phyloP scores from a whole-genome alignment of 179 eudicot genomes.

The Spinacia oleracea region DNA sequence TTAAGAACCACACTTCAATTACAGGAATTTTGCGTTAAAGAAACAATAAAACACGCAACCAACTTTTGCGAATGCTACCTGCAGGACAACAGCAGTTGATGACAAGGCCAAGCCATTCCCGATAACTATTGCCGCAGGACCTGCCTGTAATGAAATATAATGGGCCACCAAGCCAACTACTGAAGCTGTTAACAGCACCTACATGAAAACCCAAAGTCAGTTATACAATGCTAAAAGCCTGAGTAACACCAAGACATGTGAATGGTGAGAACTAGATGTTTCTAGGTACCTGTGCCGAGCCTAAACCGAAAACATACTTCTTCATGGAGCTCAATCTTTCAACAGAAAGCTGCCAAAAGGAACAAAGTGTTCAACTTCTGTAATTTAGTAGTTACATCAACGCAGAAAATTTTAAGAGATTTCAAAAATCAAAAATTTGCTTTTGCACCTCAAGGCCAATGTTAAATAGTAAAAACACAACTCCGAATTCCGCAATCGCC shows the following conservation, averaged over 20 bases:
- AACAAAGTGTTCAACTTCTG: slow-evolving; percentile 18
- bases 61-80: slow-evolving; percentile 50
- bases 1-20: background rate
- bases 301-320: slow-evolving; percentile 99
- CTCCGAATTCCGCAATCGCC: slow-evolving; percentile 99
- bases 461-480: slow-evolving; percentile 90
- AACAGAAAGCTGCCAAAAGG: slow-evolving; percentile 79
- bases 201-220: slow-evolving; percentile 24
- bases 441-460: slow-evolving; percentile 91
- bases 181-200: slow-evolving; percentile 88
- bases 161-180: slow-evolving; percentile 77
- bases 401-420: slow-evolving; percentile 13
- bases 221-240: slow-evolving; percentile 12
- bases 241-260: background rate
- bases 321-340: slow-evolving; percentile 99
- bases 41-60: slow-evolving; percentile 9
- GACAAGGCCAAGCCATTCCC: slow-evolving; percentile 99
- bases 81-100: slow-evolving; percentile 98
- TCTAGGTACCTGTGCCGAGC: slow-evolving; percentile 83
- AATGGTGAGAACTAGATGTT: slow-evolving; percentile 11
- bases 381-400: slow-evolving; percentile 5
- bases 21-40: background rate
- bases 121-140: slow-evolving; percentile 95
- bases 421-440: slow-evolving; percentile 21
- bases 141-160: slow-evolving; percentile 61